Evolutionary conservation across 805 yeast species (phyloP), one percentile per base, ranked within the genome.

Genomic region (Wickerhamiella vanderwaltii): DNA sequence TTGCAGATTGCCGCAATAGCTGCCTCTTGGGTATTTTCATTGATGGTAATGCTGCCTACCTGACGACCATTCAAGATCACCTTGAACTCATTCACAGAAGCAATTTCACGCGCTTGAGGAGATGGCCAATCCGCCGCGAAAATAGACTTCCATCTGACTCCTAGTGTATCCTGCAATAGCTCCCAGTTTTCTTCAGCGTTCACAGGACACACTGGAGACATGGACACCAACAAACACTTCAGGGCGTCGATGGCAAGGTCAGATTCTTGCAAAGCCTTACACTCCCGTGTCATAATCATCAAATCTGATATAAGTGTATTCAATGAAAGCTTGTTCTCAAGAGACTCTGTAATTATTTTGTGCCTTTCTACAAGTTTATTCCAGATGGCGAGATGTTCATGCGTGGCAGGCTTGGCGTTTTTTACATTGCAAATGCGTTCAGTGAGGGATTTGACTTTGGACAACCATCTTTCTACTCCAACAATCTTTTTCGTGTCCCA

Each of bases 401-500:
- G 65, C 41, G 57, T 66, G 3, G 29, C 26, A 18, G 3, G 36
- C 15, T 24, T 26, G 19, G 11, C 40, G 40, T 20, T 23, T n/a
- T 7, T 22, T 5, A 20, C 25, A 3, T 26, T 37, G 12, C 45
- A 43, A n/a, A 11, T 16, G 3, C 39, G 43, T 9, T 33, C 17
- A 25, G 46, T 34, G 19, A 39, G 43, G 29, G 38, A 51, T 3
- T 77, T 39, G 3, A 84, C 73, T 47, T 75, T 74, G 29, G 67
- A 66, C 33, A 91, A 58, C 96, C 96, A 91, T 48, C 97, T 70
- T 55, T 84, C 82, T 28, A 82, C 69, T 3, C 98, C 98, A 20
- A 72, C 75, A 47, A 91, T 87, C 55, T 82, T 86, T 3, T 69
- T 64, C 52, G 84, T 94, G 53, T 88, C 93, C 98, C 98, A 91